A percentile compares a stretch with the other conserved stretches of the same genome.
Evolutionary conservation across 148 eudicot genomes (phyloP).

Genomic region (Camellia granthamiana): DNA sequence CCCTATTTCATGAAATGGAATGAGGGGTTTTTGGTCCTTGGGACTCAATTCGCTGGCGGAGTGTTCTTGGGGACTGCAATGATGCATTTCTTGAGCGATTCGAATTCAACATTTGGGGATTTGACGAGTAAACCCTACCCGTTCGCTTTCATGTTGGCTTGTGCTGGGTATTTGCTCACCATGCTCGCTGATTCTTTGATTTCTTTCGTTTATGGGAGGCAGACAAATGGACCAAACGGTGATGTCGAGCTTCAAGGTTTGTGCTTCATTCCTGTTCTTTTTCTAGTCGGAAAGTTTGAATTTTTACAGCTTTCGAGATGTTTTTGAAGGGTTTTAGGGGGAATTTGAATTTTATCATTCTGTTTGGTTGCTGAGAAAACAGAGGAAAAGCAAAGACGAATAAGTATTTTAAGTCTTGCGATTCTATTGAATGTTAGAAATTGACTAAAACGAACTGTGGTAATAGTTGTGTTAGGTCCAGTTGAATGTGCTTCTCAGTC

Average conservation of each 20-base stretch:
- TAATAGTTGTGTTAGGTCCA: not conserved
- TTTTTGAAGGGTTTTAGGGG: not conserved
- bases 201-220: conserved; percentile 33
- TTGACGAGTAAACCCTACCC: conserved; percentile 55
- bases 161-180: conserved; percentile 61
- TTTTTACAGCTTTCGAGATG: too few relatives aligned
- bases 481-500: not conserved
- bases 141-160: conserved; percentile 66
- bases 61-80: conserved; percentile 64
- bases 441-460: not conserved
- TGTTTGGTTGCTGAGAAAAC: conserved; percentile 3
- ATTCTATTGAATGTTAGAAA: not conserved
- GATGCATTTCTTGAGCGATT: conserved; percentile 70
- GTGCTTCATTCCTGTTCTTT: not conserved
- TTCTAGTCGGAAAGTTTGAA: too few relatives aligned
- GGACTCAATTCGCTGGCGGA: conserved; percentile 68
- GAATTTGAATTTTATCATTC: not conserved
- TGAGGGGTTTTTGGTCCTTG: conserved; percentile 58
- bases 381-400: not conserved
- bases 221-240: conserved; percentile 12
- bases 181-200: conserved; percentile 51
- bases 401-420: not conserved
- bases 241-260: conserved; percentile 49
- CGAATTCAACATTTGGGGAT: conserved; percentile 53
- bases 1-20: conserved; percentile 63